These are phyloP conservation scores for Populus hybrid DNA, from an alignment of 441 rosid species.

Conservation along the genomic window DNA sequence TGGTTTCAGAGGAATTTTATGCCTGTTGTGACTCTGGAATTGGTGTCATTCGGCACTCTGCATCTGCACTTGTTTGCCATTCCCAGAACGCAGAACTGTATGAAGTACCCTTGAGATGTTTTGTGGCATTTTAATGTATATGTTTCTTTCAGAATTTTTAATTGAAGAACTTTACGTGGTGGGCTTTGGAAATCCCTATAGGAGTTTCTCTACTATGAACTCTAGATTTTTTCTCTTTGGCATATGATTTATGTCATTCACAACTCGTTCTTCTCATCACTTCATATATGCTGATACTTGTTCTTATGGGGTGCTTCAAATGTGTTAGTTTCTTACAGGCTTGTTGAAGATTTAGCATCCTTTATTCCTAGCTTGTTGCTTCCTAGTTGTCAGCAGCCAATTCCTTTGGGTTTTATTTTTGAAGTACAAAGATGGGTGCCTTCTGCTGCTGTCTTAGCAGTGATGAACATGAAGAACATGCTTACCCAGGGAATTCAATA, in stretches of 20 bases:
- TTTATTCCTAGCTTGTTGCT: not conserved
- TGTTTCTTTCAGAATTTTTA: too few species aligned
- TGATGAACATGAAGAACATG: constrained; percentile 49
- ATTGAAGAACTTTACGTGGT: not conserved
- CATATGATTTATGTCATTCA: not conserved
- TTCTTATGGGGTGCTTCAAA: not conserved
- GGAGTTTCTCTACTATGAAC: not conserved
- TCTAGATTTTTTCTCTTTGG: not conserved
- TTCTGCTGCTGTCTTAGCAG: constrained; percentile 51
- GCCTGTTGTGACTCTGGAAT: not conserved
- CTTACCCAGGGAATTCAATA: constrained; percentile 40
- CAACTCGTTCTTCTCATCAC: not conserved
- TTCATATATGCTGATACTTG: not conserved
- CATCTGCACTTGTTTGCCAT: not conserved
- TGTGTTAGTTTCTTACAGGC: not conserved
- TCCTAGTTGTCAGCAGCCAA: constrained; percentile 9
- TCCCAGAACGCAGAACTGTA: not conserved
- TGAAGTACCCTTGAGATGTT: not conserved
- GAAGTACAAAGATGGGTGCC: constrained; percentile 40
- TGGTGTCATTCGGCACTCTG: not conserved
- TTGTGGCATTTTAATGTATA: not conserved
- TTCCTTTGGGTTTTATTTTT: constrained; percentile 4
- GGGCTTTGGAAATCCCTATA: not conserved
- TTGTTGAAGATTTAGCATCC: not conserved
- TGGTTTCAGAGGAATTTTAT: not conserved